phyloP scores from a whole-genome alignment of 257 asterid genomes.

The Nicotiana undulata region DNA sequence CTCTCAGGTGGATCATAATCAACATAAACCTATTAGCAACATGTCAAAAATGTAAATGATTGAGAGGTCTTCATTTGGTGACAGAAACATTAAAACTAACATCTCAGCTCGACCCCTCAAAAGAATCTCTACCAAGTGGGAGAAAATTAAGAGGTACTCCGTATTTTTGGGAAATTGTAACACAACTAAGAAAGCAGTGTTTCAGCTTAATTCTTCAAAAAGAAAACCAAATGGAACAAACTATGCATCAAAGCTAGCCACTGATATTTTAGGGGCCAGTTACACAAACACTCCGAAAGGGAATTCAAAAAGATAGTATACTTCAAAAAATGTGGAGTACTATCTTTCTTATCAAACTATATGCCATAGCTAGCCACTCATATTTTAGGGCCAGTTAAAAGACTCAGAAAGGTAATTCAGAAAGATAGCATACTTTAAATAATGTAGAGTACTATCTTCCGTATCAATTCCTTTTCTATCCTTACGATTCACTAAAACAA shows the following conservation, averaged over 20 bases:
- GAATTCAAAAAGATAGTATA: not conserved
- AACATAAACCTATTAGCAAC: not conserved
- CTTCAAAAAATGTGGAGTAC: not conserved
- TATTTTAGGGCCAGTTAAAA: not conserved
- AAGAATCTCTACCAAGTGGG: not conserved
- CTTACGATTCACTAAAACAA: not conserved
- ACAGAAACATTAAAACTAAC: not conserved
- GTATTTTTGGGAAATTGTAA: not conserved
- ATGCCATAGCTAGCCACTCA: not conserved
- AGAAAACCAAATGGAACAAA: not conserved
- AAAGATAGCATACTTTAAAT: not conserved
- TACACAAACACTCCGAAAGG: not conserved
- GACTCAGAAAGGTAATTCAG: not conserved
- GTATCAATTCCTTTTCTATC: not conserved
- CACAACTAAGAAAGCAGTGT: not conserved
- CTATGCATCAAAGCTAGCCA: not conserved
- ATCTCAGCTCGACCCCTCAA: not conserved
- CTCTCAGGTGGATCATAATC: not conserved
- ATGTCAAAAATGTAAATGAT: not conserved
- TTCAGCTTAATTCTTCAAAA: not conserved
- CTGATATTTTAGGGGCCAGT: not conserved
- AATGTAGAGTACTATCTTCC: not conserved
- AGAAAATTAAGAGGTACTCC: not conserved
- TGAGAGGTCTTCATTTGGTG: not conserved
- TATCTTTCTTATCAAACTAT: not conserved